Evolutionary conservation across 2,329 filamentous ascomycete genomes (phyloP).

Genomic region (Aspergillus proliferans): DNA sequence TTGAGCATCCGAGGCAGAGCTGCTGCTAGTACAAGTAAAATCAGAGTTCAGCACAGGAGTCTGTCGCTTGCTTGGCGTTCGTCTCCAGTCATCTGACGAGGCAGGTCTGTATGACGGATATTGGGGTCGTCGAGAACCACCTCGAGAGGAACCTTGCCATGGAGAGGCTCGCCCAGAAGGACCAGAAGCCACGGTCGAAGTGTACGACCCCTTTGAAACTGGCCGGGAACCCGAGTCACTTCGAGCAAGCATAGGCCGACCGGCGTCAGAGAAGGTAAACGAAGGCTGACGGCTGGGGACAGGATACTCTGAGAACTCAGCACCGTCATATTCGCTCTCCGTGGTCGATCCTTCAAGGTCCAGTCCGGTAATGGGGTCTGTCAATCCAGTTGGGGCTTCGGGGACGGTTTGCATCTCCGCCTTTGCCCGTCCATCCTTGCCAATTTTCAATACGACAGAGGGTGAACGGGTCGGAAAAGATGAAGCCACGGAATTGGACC

Average conservation of each 20-base stretch:
- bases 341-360: constrained; percentile 39
- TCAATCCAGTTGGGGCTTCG: constrained; percentile 26
- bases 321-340: constrained; percentile 37
- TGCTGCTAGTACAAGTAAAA: constrained; percentile 26
- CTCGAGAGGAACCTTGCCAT: constrained; percentile 32
- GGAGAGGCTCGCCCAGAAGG: constrained; percentile 38
- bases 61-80: constrained; percentile 30
- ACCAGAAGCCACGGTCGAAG: constrained; percentile 36
- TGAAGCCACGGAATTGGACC: constrained; percentile 26
- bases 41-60: constrained; percentile 26
- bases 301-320: constrained; percentile 36
- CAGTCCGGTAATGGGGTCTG: constrained; percentile 31
- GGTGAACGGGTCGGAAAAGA: constrained; percentile 30
- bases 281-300: constrained; percentile 34
- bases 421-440: constrained; percentile 43
- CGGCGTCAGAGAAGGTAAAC: constrained; percentile 32
- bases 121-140: constrained; percentile 18
- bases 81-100: constrained; percentile 21
- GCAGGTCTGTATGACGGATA: constrained; percentile 5
- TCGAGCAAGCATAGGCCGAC: constrained; percentile 23
- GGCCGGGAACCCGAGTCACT: constrained; percentile 33
- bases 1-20: constrained; percentile 19
- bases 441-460: constrained; percentile 43
- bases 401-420: constrained; percentile 37
- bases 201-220: constrained; percentile 40